Percentiles rank a stretch among this genome's conserved stretches.
These are phyloP conservation scores for Magnusiomyces ingens DNA, from an alignment of 1,139 yeast species.

Conservation along the genomic window DNA sequence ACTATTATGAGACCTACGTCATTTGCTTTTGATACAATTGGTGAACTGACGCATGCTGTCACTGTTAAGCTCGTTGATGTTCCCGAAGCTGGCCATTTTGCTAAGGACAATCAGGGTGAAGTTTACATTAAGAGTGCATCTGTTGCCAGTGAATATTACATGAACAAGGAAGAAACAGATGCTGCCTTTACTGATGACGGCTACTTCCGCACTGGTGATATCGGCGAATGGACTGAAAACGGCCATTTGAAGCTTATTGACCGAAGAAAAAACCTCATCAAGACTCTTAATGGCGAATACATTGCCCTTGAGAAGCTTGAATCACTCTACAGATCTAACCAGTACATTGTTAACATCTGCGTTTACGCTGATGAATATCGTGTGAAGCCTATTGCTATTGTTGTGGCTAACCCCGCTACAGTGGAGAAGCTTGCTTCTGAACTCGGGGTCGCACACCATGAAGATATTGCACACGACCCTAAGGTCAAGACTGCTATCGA, in stretches of 20 bases:
- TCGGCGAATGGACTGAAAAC: slow-evolving; percentile 81
- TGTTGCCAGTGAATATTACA: slow-evolving; percentile 70
- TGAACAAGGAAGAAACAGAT: slow-evolving; percentile 74
- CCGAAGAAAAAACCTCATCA: slow-evolving; percentile 92
- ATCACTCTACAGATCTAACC: slow-evolving; percentile 70
- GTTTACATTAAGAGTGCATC: slow-evolving; percentile 70
- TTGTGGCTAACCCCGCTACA: slow-evolving; percentile 70
- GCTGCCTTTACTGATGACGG: slow-evolving; percentile 75
- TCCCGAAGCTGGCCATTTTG: slow-evolving; percentile 84
- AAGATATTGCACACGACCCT: slow-evolving; percentile 50
- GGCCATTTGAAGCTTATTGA: slow-evolving; percentile 84
- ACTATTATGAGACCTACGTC: slow-evolving; percentile 58
- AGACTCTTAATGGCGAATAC: slow-evolving; percentile 95
- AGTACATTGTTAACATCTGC: slow-evolving; percentile 72
- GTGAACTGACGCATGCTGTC: slow-evolving; percentile 74
- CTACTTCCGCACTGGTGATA: slow-evolving; percentile 97
- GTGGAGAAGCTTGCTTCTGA: slow-evolving; percentile 55
- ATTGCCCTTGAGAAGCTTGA: slow-evolving; percentile 94
- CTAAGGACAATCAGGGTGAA: slow-evolving; percentile 92
- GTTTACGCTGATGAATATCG: slow-evolving; percentile 83
- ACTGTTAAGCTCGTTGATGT: slow-evolving; percentile 90
- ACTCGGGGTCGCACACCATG: slow-evolving; percentile 45
- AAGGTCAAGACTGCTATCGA: slow-evolving; percentile 51
- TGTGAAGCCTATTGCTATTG: slow-evolving; percentile 88
- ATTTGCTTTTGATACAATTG: slow-evolving; percentile 70